Evolutionary conservation across 139 green algal genomes (phyloP).

Genomic region (Chlamydomonas sphaeroides): DNA sequence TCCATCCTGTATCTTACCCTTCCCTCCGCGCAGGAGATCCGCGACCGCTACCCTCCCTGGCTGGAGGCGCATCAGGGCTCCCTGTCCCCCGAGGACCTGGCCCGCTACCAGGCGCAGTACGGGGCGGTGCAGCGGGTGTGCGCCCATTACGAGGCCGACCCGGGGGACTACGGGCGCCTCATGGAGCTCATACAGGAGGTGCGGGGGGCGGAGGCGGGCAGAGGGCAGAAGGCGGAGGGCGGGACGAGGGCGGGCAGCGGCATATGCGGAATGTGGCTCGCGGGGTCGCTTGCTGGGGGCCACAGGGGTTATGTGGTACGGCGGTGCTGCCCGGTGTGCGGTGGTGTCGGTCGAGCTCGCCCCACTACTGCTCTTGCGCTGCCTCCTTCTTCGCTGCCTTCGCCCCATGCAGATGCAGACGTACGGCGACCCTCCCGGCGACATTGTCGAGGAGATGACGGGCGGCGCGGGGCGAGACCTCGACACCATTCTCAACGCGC

Average conservation of each 20-base stretch:
- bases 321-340: no score
- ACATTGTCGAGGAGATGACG: conserved; percentile 85
- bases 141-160: conserved; percentile 75
- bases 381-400: no score
- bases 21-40: conserved; percentile 82
- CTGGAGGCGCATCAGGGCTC: conserved; percentile 61
- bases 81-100: conserved; percentile 61
- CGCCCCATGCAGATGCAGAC: conserved; percentile 86
- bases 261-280: no score
- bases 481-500: background rate
- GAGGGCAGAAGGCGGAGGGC: background rate
- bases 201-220: background rate
- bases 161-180: conserved; percentile 70
- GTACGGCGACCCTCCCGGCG: conserved; percentile 80
- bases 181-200: conserved; percentile 83
- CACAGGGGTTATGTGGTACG: no score
- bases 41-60: conserved; percentile 83
- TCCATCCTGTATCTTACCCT: no score
- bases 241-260: no score
- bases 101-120: conserved; percentile 76
- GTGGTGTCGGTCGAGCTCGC: no score
- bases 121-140: conserved; percentile 72
- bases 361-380: no score
- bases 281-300: no score
- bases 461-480: conserved; percentile 36